Evolutionary conservation across 352 stramenopile species (phyloP), one percentile per base, ranked within the genome.

Genomic region (Globisporangium polare): DNA sequence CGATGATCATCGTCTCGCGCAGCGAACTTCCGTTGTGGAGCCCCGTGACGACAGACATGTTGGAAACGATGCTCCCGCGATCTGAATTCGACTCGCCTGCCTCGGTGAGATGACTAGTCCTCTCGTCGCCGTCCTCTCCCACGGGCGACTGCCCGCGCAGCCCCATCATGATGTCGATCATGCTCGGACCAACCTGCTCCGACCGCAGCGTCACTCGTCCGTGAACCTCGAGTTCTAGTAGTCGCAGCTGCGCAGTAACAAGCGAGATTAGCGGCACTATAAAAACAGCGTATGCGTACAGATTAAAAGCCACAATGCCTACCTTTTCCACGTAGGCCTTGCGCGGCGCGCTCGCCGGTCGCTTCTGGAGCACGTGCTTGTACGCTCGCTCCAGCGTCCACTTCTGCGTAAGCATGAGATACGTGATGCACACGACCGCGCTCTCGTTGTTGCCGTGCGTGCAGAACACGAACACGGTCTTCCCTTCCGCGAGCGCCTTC

Each of bases 121-220:
- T 70, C 26, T 85, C 75, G 17, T 85, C 73, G 5, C 55, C 63
- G 35, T 84, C 68, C 22, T 88, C 70, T 24, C 27, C 50, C 1
- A 53, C 58, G 0, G 65, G 65, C 10, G 71, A 60, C 33, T 84
- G 69, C 3, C 78, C 80, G 26, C 75, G 77, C 17, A 90, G 68
- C 12, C 78, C 75, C 46, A 84, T 69, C 80, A 90, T 90, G 47
- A 90, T 70, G 43, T 90, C 80, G 35, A 88, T 87, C 80, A 90
- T 90, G 52, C 80, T 90, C 15, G 80, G 80, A 0, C 80, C 80
- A 18, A 88, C 79, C 22, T 86, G 75, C 20, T 80, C 73, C 2
- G 72, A 81, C 18, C 80, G 71, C 43, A 90, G 74, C 35, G 80
- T 88, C 66, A 88, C 75, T 9, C 77, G 67, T 0, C 80, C 80